These are phyloP conservation scores for Suhomyces choctaworum DNA, from an alignment of 1,139 yeast species.

Conservation along the genomic window DNA sequence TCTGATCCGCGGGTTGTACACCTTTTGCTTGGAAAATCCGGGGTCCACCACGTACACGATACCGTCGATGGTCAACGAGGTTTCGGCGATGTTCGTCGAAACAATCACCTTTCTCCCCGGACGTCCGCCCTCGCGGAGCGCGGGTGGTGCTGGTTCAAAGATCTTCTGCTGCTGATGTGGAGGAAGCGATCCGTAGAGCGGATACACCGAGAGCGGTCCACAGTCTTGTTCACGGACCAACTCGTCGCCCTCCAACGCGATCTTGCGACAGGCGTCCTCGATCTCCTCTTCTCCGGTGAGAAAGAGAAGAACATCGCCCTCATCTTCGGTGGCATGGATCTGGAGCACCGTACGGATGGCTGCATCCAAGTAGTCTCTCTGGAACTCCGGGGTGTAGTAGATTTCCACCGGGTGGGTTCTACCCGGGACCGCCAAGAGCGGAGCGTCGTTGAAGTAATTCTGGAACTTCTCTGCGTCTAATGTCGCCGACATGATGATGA, in stretches of 20 bases:
- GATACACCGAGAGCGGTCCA: conserved; percentile 88
- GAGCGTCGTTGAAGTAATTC: conserved; percentile 84
- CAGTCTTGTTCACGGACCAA: conserved; percentile 82
- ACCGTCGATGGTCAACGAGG: conserved; percentile 96
- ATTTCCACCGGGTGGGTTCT: conserved; percentile 97
- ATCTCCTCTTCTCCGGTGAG: conserved; percentile 98
- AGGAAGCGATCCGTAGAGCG: conserved; percentile 93
- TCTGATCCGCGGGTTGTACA: conserved; percentile 92
- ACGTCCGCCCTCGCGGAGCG: conserved; percentile 63
- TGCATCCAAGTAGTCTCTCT: conserved; percentile 90
- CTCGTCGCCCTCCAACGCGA: conserved; percentile 85
- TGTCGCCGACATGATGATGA: conserved; percentile 96
- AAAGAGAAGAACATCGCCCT: conserved; percentile 86
- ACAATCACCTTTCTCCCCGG: conserved; percentile 93
- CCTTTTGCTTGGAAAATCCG: conserved; percentile 95
- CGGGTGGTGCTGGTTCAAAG: conserved; percentile 83
- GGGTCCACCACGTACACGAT: conserved; percentile 97
- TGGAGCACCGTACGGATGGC: conserved; percentile 94
- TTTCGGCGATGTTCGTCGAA: conserved; percentile 97
- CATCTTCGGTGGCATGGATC: conserved; percentile 94
- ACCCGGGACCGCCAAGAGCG: conserved; percentile 94
- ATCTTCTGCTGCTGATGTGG: conserved; percentile 94
- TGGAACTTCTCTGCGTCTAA: conserved; percentile 97
- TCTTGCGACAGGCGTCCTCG: conserved; percentile 93
- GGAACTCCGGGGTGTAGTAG: conserved; percentile 94